phyloP scores from a whole-genome alignment of 2,329 filamentous ascomycete genomes.

The Fusarium robinianum region DNA sequence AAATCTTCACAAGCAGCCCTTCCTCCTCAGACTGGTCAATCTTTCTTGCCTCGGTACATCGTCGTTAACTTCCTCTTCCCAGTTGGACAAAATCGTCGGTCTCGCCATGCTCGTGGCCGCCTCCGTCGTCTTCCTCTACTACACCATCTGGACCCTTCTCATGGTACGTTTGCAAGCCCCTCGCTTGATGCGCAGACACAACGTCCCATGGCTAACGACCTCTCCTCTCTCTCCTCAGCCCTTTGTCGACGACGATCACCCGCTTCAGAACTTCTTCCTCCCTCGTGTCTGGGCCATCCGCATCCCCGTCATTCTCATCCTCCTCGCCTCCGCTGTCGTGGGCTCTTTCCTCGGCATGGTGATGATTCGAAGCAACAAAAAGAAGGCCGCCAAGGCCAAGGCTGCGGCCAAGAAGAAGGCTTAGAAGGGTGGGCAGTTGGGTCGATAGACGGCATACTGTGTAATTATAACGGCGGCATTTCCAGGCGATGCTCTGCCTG shows the following conservation, averaged over 20 bases:
- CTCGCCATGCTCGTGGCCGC: constrained; percentile 71
- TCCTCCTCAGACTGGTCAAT: constrained; percentile 7
- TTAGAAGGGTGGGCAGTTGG: constrained; percentile 47
- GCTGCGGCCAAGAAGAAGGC: constrained; percentile 86
- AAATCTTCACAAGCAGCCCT: constrained; percentile 33
- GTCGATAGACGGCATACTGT: constrained; percentile 27
- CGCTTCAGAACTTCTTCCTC: constrained; percentile 92
- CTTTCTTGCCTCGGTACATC: constrained; percentile 19
- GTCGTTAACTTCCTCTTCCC: constrained; percentile 25
- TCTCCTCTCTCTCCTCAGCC: constrained; percentile 71
- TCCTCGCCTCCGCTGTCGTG: constrained; percentile 89
- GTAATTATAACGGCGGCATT: constrained; percentile 28
- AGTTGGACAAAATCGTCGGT: constrained; percentile 87
- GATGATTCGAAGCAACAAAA: constrained; percentile 98
- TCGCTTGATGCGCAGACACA: constrained; percentile 6
- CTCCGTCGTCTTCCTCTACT: constrained; percentile 75
- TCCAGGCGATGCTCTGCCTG: constrained; percentile 14
- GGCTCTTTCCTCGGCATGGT: constrained; percentile 95
- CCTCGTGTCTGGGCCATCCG: constrained; percentile 98
- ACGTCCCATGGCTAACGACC: constrained; percentile 20
- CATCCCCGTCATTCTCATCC: constrained; percentile 94
- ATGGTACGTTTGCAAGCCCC: constrained; percentile 67
- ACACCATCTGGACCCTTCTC: constrained; percentile 95
- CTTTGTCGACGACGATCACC: constrained; percentile 94
- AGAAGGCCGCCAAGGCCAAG: constrained; percentile 94